Evolutionary conservation across 1,284 basidiomycete genomes (phyloP), one percentile per base, ranked within the genome.

Genomic region (Austroboletus novae-zelandiae): DNA sequence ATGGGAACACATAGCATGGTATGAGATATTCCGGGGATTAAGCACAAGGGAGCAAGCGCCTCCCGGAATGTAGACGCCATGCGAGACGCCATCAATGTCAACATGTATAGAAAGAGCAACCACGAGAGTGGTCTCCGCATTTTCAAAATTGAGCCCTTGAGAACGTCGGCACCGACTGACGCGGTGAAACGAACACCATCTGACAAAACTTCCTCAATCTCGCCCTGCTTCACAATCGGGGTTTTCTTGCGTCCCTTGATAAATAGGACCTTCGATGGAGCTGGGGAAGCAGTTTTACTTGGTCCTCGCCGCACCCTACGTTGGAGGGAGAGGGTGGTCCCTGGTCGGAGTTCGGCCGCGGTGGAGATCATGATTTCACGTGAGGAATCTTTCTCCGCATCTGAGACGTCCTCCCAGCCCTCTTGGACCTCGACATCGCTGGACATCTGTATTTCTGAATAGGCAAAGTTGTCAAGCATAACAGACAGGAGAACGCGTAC

Each of bases 1-100:
- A 61, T 47, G 30, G 60, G 50, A 5, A 58, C 60, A 58, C 83
- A 86, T 43, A 85, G 55, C 4, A 61, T 37, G 9, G 71, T 71
- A 45, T 68, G 70, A 7, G 79, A 81, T 30, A 88, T 65, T 11
- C 78, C 74, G 1, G 86, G 86, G 13, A 88, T 39, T 45, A 74
- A 66, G 65, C 86, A 89, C 0, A 87, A 48, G 0, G 86, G 84
- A 2, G 72, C 61, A 44, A 86, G 69, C 0, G 75, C 74, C 10
- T 64, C 61, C 25, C 71, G 71, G 48, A 89, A 51, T 0, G 72
- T 73, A 11, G 60, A 41, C 9, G 72, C 70, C 43, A 83, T 61
- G 30, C 63, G 57, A 9, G 61, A 64, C 10, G 78, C 41, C 51
- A 80, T 56, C 48, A 75, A 53, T 2, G 75, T 69, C 23, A 85